Conservation (phyloP, 495 filamentous ascomycete genomes). For the Talaromyces proteolyticus region DNA sequence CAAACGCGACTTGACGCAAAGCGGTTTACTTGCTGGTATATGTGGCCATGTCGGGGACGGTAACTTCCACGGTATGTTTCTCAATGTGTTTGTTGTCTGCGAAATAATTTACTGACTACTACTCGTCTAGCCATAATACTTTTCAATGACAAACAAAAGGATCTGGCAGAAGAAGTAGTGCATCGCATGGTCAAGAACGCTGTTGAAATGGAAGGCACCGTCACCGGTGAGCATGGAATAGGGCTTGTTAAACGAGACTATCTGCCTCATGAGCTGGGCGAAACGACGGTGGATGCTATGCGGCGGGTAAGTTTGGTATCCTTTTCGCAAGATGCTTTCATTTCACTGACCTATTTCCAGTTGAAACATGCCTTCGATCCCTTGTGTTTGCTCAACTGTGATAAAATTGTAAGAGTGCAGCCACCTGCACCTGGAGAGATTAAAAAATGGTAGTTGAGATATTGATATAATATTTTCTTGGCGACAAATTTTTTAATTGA, state of each 20-base stretch:
- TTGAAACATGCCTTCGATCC: conserved; percentile 63
- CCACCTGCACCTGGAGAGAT: conserved; percentile 29
- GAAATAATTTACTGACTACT: not conserved
- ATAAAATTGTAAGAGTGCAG: conserved; percentile 56
- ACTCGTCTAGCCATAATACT: conserved; percentile 42
- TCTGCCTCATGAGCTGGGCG: conserved; percentile 50
- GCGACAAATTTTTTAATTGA: too few species aligned
- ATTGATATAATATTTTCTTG: too few species aligned
- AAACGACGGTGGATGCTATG: conserved; percentile 55
- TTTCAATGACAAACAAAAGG: conserved; percentile 49
- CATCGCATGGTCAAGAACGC: conserved; percentile 57
- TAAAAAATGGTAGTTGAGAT: conserved; percentile 31
- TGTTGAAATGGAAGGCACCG: conserved; percentile 59
- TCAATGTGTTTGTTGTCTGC: not conserved
- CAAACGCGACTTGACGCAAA: conserved; percentile 50
- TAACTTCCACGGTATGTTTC: conserved; percentile 52
- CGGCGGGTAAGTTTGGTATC: conserved; percentile 55
- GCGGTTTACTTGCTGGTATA: conserved; percentile 51
- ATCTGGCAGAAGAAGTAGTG: conserved; percentile 45
- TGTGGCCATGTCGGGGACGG: conserved; percentile 67
- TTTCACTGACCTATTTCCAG: conserved; percentile 21
- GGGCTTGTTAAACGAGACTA: conserved; percentile 59
- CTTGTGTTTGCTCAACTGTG: conserved; percentile 59
- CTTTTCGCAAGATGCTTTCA: too few species aligned
- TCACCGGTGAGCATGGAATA: conserved; percentile 60